Evolutionary conservation across 129 eudicot species (phyloP).

Genomic region (Ambrosia trifida): DNA sequence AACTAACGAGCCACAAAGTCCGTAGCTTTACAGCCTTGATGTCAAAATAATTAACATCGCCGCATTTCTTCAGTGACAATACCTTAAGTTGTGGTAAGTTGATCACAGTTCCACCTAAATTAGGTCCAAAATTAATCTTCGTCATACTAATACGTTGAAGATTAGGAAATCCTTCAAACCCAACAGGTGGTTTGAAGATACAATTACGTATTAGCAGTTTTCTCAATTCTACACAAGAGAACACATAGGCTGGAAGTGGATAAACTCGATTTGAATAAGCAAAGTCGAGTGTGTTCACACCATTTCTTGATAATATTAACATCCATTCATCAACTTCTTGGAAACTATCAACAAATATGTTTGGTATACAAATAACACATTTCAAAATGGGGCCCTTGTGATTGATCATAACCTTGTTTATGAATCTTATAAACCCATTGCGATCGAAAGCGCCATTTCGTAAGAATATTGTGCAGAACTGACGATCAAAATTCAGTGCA

Average conservation of each 20-base stretch:
- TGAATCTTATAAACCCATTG: slow-evolving; percentile 4
- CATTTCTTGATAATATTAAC: slow-evolving; percentile 15
- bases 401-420: slow-evolving; percentile 11
- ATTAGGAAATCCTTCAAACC: slow-evolving; percentile 19
- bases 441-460: not conserved
- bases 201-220: not conserved
- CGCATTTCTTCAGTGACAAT: not conserved
- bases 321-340: slow-evolving; percentile 35
- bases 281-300: slow-evolving; percentile 7
- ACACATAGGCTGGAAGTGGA: not conserved
- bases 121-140: slow-evolving; percentile 9
- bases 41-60: slow-evolving; percentile 12
- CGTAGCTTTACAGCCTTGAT: slow-evolving; percentile 4
- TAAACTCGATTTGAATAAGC: not conserved
- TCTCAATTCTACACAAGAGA: slow-evolving; percentile 15
- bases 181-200: slow-evolving; percentile 12
- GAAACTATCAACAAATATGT: slow-evolving; percentile 7
- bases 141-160: not conserved
- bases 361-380: slow-evolving; percentile 11
- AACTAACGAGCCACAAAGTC: not conserved
- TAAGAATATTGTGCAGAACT: not conserved
- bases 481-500: not conserved
- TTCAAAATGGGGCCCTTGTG: slow-evolving; percentile 11
- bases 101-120: not conserved
- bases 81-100: slow-evolving; percentile 16